Conservation (phyloP, 352 stramenopile species). For the Ophiocytium majus region DNA sequence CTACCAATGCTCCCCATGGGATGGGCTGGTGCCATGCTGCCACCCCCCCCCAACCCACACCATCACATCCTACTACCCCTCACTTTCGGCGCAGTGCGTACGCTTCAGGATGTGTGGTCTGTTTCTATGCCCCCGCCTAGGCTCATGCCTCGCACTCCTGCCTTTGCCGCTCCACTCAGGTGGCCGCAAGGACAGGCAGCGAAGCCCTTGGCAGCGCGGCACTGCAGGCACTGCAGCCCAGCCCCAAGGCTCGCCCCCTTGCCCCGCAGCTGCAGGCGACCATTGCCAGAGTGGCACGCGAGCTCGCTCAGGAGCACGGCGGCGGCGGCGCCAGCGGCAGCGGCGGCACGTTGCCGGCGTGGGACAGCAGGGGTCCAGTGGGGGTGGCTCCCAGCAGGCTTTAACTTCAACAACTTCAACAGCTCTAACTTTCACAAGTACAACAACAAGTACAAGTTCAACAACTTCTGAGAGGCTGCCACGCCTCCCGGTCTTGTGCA, state of each 20-base stretch:
- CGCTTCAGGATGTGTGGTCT: neutral
- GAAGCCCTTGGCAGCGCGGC: constrained; percentile 26
- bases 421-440: no score
- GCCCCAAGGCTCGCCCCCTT: neutral
- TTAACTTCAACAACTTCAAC: no score
- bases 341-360: neutral
- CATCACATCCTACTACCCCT: neutral
- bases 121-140: neutral
- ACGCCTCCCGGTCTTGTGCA: no score
- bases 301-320: no score
- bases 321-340: neutral
- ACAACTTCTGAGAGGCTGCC: no score
- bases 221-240: constrained; percentile 22
- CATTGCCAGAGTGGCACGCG: neutral
- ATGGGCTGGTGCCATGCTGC: no score
- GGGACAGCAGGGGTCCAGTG: neutral
- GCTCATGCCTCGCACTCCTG: neutral
- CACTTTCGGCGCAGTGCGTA: neutral
- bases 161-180: neutral
- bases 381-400: neutral
- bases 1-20: neutral
- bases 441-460: no score
- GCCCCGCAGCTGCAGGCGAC: neutral
- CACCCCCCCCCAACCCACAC: no score
- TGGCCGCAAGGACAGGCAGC: constrained; percentile 18